Evolutionary conservation across 2,329 filamentous ascomycete genomes (phyloP).

Genomic region (Colletotrichum cordylinicola): DNA sequence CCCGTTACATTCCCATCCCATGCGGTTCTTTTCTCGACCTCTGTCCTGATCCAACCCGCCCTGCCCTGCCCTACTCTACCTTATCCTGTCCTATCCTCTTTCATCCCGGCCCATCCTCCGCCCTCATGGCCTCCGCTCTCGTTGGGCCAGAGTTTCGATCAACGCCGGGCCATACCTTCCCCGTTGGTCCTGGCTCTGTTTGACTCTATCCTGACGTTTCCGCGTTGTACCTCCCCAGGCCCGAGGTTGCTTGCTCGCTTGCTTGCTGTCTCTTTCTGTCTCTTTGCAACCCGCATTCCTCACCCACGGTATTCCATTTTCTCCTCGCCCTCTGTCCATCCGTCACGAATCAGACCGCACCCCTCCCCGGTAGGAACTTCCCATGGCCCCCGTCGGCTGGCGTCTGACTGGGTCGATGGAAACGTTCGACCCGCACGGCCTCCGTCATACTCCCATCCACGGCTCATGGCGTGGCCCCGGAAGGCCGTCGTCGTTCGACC

Average conservation of each 20-base stretch:
- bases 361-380: not conserved
- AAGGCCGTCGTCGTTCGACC: constrained; percentile 8
- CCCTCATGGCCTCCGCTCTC: not conserved
- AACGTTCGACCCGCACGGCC: constrained; percentile 9
- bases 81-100: not conserved
- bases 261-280: not conserved
- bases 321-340: not conserved
- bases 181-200: not conserved
- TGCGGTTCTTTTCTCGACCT: not conserved
- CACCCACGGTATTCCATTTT: not conserved
- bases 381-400: not conserved
- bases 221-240: not conserved
- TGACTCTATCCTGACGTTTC: constrained; percentile 9
- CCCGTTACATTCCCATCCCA: constrained; percentile 7
- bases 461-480: constrained; percentile 2
- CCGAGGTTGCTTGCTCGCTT: not conserved
- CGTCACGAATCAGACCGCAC: constrained; percentile 9
- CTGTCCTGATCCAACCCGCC: not conserved
- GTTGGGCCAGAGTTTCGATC: constrained; percentile 11
- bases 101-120: not conserved
- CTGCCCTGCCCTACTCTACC: not conserved
- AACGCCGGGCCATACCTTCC: not conserved
- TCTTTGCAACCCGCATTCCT: not conserved
- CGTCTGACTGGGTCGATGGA: constrained; percentile 7
- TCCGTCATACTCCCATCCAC: constrained; percentile 16